A percentile compares a stretch with the other conserved stretches of the same genome.
Conservation (phyloP, 2,329 filamentous ascomycete genomes). For the Botrytis galanthina region DNA sequence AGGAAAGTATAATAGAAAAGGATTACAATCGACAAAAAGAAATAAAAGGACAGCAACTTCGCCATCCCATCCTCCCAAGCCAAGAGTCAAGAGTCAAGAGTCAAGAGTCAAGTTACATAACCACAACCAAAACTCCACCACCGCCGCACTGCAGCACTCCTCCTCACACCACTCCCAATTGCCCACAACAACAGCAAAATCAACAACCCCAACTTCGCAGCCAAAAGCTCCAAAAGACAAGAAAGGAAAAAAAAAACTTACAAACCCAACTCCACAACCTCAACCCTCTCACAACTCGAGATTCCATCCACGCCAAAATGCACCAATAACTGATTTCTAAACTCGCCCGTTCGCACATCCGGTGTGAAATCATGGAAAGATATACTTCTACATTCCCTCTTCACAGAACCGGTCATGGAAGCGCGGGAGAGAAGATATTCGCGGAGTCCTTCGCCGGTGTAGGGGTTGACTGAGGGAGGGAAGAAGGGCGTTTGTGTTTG, state of each 20-base stretch:
- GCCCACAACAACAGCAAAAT: not conserved
- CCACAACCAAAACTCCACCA: not conserved
- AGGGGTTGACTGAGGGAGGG: conserved; percentile 24
- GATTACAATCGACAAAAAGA: not conserved
- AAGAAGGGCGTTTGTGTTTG: too few species aligned
- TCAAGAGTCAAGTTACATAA: not conserved
- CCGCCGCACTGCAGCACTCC: not conserved
- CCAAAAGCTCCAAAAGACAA: not conserved
- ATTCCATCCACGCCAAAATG: conserved; percentile 25
- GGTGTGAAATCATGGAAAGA: conserved; percentile 35
- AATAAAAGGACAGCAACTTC: not conserved
- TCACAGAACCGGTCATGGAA: conserved; percentile 24
- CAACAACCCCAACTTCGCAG: not conserved
- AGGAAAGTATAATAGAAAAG: accelerated
- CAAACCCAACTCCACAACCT: conserved; percentile 34
- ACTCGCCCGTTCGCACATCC: conserved; percentile 23
- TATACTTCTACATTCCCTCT: conserved; percentile 30
- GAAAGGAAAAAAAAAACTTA: conserved; percentile 24
- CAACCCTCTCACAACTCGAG: conserved; percentile 22
- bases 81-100: not conserved
- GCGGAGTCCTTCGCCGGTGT: conserved; percentile 33
- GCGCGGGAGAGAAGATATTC: conserved; percentile 32
- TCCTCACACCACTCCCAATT: not conserved
- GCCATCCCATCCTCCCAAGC: not conserved
- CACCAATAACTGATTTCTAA: conserved; percentile 27